phyloP scores from a whole-genome alignment of 2,329 filamentous ascomycete genomes.

The Shiraia bambusicola region DNA sequence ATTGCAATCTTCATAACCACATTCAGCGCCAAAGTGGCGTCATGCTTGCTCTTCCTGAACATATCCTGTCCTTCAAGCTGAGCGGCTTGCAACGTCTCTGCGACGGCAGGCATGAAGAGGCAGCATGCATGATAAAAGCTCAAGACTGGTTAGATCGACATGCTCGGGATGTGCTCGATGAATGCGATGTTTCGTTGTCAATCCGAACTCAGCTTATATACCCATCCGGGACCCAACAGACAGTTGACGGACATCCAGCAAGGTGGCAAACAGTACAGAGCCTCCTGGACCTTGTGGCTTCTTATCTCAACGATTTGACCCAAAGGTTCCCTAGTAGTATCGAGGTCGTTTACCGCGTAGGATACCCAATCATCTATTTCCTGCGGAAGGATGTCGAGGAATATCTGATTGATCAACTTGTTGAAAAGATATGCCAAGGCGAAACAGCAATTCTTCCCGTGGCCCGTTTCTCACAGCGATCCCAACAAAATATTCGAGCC shows the following conservation, averaged over 20 bases:
- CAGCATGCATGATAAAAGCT: slow-evolving; percentile 52
- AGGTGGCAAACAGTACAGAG: slow-evolving; percentile 45
- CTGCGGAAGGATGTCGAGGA: slow-evolving; percentile 47
- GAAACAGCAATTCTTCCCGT: slow-evolving; percentile 30
- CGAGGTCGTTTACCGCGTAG: slow-evolving; percentile 48
- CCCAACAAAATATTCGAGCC: slow-evolving; percentile 24
- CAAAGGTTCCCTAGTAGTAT: slow-evolving; percentile 49
- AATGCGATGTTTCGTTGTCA: slow-evolving; percentile 54
- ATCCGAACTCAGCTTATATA: slow-evolving; percentile 49
- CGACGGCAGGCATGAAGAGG: slow-evolving; percentile 48
- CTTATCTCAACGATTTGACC: slow-evolving; percentile 11
- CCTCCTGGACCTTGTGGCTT: slow-evolving; percentile 37
- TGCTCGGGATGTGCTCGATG: slow-evolving; percentile 65
- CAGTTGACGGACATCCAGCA: slow-evolving; percentile 45
- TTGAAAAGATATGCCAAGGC: slow-evolving; percentile 36
- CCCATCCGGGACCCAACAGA: slow-evolving; percentile 45
- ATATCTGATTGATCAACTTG: slow-evolving; percentile 28
- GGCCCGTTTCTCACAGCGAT: slow-evolving; percentile 25
- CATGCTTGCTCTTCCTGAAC: slow-evolving; percentile 63
- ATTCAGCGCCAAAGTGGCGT: slow-evolving; percentile 52
- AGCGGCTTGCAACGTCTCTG: slow-evolving; percentile 60
- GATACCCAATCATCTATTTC: slow-evolving; percentile 61
- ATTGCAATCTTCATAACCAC: slow-evolving; percentile 45
- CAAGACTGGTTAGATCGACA: slow-evolving; percentile 54
- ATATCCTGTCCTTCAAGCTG: slow-evolving; percentile 65